These are phyloP conservation scores for Pyricularia sp. DNA, from an alignment of 2,329 filamentous ascomycete genomes.

Conservation along the genomic window DNA sequence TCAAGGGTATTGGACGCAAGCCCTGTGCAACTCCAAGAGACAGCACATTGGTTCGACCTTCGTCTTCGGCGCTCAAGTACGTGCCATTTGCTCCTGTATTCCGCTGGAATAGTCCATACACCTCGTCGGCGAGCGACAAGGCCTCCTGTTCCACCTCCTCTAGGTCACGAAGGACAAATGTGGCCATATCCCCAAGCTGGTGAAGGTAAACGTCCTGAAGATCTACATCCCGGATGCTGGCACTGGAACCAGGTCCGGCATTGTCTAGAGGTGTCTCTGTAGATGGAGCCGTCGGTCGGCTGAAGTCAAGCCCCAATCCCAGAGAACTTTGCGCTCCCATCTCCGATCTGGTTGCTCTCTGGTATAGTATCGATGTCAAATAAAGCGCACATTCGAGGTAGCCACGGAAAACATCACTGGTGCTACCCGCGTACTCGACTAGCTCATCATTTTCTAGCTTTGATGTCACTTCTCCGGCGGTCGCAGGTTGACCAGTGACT, in stretches of 20 bases:
- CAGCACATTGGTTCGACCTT: conserved; percentile 12
- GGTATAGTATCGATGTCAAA: conserved; percentile 30
- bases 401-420: conserved; percentile 11
- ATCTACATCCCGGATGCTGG: background rate
- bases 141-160: conserved; percentile 16
- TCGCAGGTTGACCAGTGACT: background rate
- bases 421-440: background rate
- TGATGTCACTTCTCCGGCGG: background rate
- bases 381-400: conserved; percentile 30
- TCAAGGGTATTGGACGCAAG: conserved; percentile 17
- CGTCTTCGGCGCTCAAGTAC: conserved; percentile 11
- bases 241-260: background rate
- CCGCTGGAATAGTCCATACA: conserved; percentile 16
- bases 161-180: conserved; percentile 18
- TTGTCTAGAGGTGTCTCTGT: background rate
- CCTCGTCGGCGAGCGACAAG: conserved; percentile 14
- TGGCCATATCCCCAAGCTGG: conserved; percentile 19
- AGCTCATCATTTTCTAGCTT: no score
- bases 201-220: conserved; percentile 12
- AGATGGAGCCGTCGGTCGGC: background rate
- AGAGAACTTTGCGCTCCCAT: background rate
- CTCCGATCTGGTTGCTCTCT: conserved; percentile 21
- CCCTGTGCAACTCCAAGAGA: conserved; percentile 19
- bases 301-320: background rate
- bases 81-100: background rate